Evolutionary conservation across 2,329 filamentous ascomycete species (phyloP).

Genomic region (Colletotrichum brevisporum): DNA sequence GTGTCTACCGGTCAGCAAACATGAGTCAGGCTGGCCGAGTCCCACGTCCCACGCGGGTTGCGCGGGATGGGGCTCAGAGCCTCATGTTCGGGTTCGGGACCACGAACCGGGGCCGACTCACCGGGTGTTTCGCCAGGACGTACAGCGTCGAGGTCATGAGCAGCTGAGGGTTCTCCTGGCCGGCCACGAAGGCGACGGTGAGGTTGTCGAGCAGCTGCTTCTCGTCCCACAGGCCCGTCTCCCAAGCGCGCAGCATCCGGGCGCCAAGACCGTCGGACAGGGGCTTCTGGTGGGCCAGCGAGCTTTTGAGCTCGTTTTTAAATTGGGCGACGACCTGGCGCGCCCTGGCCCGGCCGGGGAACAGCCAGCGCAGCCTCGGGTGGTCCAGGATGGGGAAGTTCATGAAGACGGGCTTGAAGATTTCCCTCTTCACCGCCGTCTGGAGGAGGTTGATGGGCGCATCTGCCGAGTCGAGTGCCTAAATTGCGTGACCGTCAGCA

Average conservation of each 20-base stretch:
- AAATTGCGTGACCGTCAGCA: slow-evolving; percentile 16
- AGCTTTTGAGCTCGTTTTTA: slow-evolving; percentile 44
- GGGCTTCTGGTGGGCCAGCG: slow-evolving; percentile 33
- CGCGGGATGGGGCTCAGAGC: slow-evolving; percentile 9
- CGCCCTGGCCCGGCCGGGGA: slow-evolving; percentile 47
- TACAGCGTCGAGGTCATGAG: slow-evolving; percentile 53
- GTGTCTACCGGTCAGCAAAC: slow-evolving; percentile 19
- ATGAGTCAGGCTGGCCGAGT: slow-evolving; percentile 8
- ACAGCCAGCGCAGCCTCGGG: slow-evolving; percentile 32
- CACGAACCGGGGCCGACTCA: slow-evolving; percentile 27
- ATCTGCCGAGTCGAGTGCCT: slow-evolving; percentile 45
- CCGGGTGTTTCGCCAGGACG: slow-evolving; percentile 51
- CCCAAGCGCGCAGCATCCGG: slow-evolving; percentile 44
- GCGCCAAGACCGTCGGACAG: slow-evolving; percentile 38
- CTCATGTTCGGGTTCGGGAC: not conserved
- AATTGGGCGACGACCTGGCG: slow-evolving; percentile 46
- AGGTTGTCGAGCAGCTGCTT: slow-evolving; percentile 57
- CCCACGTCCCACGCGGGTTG: not conserved
- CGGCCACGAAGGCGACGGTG: slow-evolving; percentile 56
- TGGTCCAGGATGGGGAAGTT: slow-evolving; percentile 52
- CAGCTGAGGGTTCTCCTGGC: slow-evolving; percentile 58
- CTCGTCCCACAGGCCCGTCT: slow-evolving; percentile 45
- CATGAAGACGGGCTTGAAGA: slow-evolving; percentile 52
- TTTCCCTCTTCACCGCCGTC: slow-evolving; percentile 48
- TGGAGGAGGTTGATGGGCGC: slow-evolving; percentile 46